Base-by-base conservation (phyloP, 495 filamentous ascomycete species). In the Daldinia concentrica region DNA sequence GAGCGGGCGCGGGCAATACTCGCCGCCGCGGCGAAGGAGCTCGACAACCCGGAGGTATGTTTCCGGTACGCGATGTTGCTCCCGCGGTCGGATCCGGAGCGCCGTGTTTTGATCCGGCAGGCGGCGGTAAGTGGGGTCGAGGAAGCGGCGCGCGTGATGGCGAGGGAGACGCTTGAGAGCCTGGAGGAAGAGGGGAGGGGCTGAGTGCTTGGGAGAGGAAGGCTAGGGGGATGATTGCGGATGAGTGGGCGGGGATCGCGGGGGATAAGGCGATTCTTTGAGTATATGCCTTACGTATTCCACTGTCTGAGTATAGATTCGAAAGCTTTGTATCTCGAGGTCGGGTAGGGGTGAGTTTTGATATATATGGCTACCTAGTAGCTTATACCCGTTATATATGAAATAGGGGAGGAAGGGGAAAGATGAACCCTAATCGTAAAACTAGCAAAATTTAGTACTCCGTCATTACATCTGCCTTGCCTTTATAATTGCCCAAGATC, bases 11-110 rank as follows among this genome's bases (percentile, higher is more conserved):
- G 19, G 4, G 73, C 39, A 12, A 19, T 74, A 5, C 76, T 80
- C 54, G 12, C 41, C 22, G 50, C 71, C 8, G 75, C 68, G 2
- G 72, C 71, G 2, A 15, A 63, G 32, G 80, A 79, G 59, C 73
- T 82, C 12, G 79, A 80, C 58, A 57, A 34, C 27, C 43, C 69
- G 6, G 52, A 62, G 0, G 73, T 58, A 1, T 77, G 73, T 30
- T 50, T 52, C 34, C 62, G 62, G 71, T 64, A 79, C 15, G 80
- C 75, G 24, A 63, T 64, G 57, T 54, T 79, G 48, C 72, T 81
- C 19, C 69, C 62, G 15, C 2, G 1, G 0, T 50, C 37, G 22
- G 67, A 70, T n/a, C 57, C 68, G 9, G 60, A 74, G 62, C 62
- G 72, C 6, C 45, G 62, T 26, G 41, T 30, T 0, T 74, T 65